Evolutionary conservation across 371 early-diverging fungal genomes (phyloP), one percentile per base, ranked within the genome.

Genomic region (Mortierella sp.): DNA sequence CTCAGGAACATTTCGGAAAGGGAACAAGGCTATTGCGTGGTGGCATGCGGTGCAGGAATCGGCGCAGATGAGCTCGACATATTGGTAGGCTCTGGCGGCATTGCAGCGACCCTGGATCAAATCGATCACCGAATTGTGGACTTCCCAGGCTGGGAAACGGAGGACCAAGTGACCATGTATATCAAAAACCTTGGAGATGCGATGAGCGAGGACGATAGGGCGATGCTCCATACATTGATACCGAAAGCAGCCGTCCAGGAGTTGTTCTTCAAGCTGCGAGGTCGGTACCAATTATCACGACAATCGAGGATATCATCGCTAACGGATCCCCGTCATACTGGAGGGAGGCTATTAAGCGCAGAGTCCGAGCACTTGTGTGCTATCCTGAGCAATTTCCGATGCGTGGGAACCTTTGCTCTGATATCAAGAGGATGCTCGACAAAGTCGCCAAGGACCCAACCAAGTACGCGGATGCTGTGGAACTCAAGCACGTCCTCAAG

Each of bases 291-390:
- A 66, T 76, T 22, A 59, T 76, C 60, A 53, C 70, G 35, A 70
- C 68, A 53, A 64, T 73, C 74, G 74, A 68, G 64, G 74, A 64
- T 29, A 74, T 74, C 68, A 74, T 74, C 68, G 60, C 74, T 8
- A 74, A 67, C 0, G 74, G 74, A 64, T 74, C 64, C 55, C 0
- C 64, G n/a, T 68, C 64, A 22, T 68, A 74, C 68, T 74, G 74
- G 64, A 64, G 28, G 0, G 74, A 74, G 61, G 68, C 74, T 59
- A 74, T 74, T 29, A 68, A 68, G 32, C 53, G 42, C 2, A 62
- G 66, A 72, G 23, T 72, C 47, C 10, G 19, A 1, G 22, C 66
- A 68, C 22, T 74, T 32, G 64, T 63, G 23, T 58, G 68, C 59
- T 74, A 68, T 64, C 68, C 74, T 47, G 66, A 49, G 58, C 73